Evolutionary conservation across 2,329 filamentous ascomycete species (phyloP).

Genomic region (Nemania sp.): DNA sequence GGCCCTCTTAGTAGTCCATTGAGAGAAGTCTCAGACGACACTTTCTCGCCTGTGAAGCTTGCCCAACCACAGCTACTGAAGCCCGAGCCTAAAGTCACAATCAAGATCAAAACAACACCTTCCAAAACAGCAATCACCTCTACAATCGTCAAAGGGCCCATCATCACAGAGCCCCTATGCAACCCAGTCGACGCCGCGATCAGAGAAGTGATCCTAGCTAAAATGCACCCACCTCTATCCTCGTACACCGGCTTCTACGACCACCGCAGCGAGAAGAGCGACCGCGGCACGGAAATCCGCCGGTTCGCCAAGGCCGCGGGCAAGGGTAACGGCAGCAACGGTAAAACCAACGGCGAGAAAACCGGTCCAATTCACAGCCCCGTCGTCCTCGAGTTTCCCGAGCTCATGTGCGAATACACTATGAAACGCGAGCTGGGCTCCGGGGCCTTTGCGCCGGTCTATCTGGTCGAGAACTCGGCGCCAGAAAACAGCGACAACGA

Average conservation of each 20-base stretch:
- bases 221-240: constrained; percentile 71
- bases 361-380: constrained; percentile 60
- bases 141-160: constrained; percentile 61
- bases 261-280: constrained; percentile 64
- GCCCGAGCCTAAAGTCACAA: constrained; percentile 43
- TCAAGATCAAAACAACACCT: no score
- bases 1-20: constrained; percentile 70
- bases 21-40: constrained; percentile 62
- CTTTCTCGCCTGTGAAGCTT: constrained; percentile 51
- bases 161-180: constrained; percentile 81
- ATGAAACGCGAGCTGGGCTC: constrained; percentile 86
- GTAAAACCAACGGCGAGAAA: constrained; percentile 62
- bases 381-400: constrained; percentile 69
- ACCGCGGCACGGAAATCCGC: constrained; percentile 74
- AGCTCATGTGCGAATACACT: constrained; percentile 69
- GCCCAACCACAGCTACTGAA: constrained; percentile 55
- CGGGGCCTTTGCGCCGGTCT: constrained; percentile 94
- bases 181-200: constrained; percentile 84
- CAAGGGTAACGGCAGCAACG: no score
- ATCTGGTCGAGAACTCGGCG: constrained; percentile 77
- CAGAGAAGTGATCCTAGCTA: constrained; percentile 72
- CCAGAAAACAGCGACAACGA: constrained; percentile 51
- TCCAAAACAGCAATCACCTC: constrained; percentile 34
- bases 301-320: constrained; percentile 73
- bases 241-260: constrained; percentile 82